Evolutionary conservation across 129 eudicot genomes (phyloP).

Genomic region (Helianthus annuus): HanXRQr2.0-SUNRISE NC_035440.2:32181095-32181594

Average conservation of each 20-base stretch:
- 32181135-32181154: not conserved
- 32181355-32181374: too few species aligned
- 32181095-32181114: not conserved
- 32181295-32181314: not conserved
- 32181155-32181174: not conserved
- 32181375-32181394: too few species aligned
- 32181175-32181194: not conserved
- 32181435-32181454: conserved; percentile 57
- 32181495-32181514: conserved; percentile 48
- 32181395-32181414: not conserved
- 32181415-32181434: conserved; percentile 51
- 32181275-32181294: not conserved
- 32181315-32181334: not conserved
- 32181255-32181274: not conserved
- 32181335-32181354: not conserved
- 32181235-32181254: not conserved
- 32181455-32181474: conserved; percentile 48
- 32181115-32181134: not conserved
- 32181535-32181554: conserved; percentile 24
- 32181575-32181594: too few species aligned
- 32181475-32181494: conserved; percentile 48
- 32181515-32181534: conserved; percentile 62
- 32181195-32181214: not conserved
- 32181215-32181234: not conserved
- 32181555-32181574: not conserved